Conservation (phyloP, 176 grass and related monocot species). For the Oryza meridionalis region DNA sequence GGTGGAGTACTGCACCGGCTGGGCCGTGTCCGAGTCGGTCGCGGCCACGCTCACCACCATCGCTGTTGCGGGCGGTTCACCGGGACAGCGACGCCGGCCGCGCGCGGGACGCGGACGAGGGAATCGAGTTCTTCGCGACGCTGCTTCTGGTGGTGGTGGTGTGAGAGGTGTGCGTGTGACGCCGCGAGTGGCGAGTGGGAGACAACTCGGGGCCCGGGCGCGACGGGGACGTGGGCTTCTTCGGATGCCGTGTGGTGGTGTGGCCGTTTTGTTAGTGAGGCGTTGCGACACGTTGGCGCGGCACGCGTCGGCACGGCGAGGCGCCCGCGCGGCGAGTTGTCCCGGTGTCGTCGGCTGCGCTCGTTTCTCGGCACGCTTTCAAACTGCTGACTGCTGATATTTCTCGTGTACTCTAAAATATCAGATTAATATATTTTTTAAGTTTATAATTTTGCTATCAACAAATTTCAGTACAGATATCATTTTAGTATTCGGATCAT, state of each 20-base stretch:
- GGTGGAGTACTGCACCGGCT: slow-evolving; percentile 39
- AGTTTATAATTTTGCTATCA: too few relatives aligned
- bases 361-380: too few relatives aligned
- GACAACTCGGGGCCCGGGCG: neutral
- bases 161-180: neutral
- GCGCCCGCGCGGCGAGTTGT: too few relatives aligned
- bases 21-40: slow-evolving; percentile 39
- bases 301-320: slow-evolving; percentile 20
- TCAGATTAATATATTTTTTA: too few relatives aligned
- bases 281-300: slow-evolving; percentile 22
- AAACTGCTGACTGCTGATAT: too few relatives aligned
- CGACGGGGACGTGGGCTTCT: neutral
- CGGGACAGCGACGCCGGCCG: slow-evolving; percentile 3
- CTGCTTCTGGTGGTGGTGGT: neutral
- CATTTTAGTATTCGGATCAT: too few relatives aligned
- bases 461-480: too few relatives aligned
- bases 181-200: neutral
- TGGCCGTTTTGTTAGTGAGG: neutral
- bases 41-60: slow-evolving; percentile 54
- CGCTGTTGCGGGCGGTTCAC: neutral
- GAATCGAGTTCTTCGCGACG: neutral
- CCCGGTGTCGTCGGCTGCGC: neutral
- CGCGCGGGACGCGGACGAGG: neutral
- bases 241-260: neutral
- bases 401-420: too few relatives aligned